Evolutionary conservation across 257 asterid species (phyloP).

Genomic region (Capsicum chinense): DNA sequence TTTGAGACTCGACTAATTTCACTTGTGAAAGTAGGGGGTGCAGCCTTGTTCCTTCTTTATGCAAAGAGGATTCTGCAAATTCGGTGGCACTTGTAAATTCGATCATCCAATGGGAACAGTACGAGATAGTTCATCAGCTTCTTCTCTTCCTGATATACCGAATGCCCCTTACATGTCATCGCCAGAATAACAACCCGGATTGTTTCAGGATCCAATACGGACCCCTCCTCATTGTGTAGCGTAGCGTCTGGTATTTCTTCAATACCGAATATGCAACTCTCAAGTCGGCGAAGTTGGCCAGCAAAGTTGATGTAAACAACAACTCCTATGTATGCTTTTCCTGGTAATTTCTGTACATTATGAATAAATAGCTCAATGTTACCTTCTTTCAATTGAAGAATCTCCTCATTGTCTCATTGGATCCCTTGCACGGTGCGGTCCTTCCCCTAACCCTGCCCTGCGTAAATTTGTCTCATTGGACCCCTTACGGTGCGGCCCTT

Average conservation of each 20-base stretch:
- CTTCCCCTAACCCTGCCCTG: neutral
- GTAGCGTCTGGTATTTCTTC: constrained; percentile 36
- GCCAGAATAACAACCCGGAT: constrained; percentile 53
- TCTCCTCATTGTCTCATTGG: neutral
- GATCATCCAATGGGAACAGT: constrained; percentile 72
- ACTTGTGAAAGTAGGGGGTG: constrained; percentile 57
- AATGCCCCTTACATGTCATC: constrained; percentile 50
- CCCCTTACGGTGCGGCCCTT: too few species aligned
- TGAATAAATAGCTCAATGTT: neutral
- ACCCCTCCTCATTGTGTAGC: constrained; percentile 28
- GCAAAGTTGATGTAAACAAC: neutral
- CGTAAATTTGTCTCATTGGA: neutral
- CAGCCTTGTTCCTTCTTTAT: constrained; percentile 79
- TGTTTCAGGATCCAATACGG: constrained; percentile 43
- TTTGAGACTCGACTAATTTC: neutral
- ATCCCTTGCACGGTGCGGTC: neutral
- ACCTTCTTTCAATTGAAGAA: neutral
- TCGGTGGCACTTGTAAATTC: constrained; percentile 74
- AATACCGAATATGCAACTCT: constrained; percentile 31
- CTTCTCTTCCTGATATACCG: constrained; percentile 65
- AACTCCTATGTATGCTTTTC: neutral
- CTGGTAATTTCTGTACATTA: neutral
- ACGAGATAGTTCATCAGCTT: constrained; percentile 47
- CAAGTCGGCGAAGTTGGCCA: constrained; percentile 29
- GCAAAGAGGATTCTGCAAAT: constrained; percentile 83